phyloP scores from a whole-genome alignment of 1,139 yeast species.

The Eremothecium cymbalariae region DNA sequence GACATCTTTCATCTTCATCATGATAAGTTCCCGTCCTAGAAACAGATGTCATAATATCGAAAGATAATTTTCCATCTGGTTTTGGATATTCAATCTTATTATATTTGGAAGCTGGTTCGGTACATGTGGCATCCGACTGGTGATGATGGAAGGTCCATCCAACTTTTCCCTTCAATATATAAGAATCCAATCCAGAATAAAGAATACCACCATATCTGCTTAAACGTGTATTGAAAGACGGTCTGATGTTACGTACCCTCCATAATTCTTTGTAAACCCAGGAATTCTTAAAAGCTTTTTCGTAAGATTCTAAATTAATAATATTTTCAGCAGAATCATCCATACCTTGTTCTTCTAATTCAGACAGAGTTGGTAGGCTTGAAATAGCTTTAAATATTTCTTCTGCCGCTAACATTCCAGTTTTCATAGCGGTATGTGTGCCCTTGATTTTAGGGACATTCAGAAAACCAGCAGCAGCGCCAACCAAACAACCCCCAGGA shows the following conservation, averaged over 20 bases:
- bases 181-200: slow-evolving; percentile 79
- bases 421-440: slow-evolving; percentile 94
- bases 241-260: slow-evolving; percentile 82
- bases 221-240: slow-evolving; percentile 65
- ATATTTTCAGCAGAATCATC: slow-evolving; percentile 36
- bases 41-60: slow-evolving; percentile 86
- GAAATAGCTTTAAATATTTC: slow-evolving; percentile 53
- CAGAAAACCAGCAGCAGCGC: slow-evolving; percentile 93
- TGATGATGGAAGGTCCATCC: slow-evolving; percentile 82
- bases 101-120: slow-evolving; percentile 56
- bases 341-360: slow-evolving; percentile 37
- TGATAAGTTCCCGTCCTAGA: slow-evolving; percentile 94
- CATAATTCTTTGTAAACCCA: slow-evolving; percentile 82
- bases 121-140: slow-evolving; percentile 62
- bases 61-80: slow-evolving; percentile 84
- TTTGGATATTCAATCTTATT: slow-evolving; percentile 80
- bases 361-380: slow-evolving; percentile 37
- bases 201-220: slow-evolving; percentile 74
- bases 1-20: slow-evolving; percentile 89
- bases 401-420: slow-evolving; percentile 94
- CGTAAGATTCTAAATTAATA: slow-evolving; percentile 50
- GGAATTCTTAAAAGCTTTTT: slow-evolving; percentile 55
- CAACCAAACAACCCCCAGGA: slow-evolving; percentile 94
- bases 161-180: slow-evolving; percentile 64
- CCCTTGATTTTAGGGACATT: slow-evolving; percentile 97